Evolutionary conservation across 2,329 filamentous ascomycete genomes (phyloP).

Genomic region (Metarhizium rileyi): DNA sequence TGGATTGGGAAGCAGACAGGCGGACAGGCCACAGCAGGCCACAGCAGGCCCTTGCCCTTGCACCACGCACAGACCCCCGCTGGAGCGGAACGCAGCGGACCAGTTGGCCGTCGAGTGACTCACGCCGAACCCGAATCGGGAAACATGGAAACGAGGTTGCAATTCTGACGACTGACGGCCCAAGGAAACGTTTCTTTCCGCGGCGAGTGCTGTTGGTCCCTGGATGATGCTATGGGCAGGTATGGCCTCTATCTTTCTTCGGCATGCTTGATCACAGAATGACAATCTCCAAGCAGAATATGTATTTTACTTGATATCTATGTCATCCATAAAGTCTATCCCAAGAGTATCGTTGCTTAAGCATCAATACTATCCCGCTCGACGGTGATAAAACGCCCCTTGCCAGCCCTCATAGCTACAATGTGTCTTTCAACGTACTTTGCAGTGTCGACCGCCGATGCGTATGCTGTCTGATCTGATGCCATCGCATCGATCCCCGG

Average conservation of each 20-base stretch:
- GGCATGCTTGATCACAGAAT: background rate
- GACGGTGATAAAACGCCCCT: slow-evolving; percentile 39
- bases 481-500: slow-evolving; percentile 23
- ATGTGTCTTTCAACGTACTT: slow-evolving; percentile 38
- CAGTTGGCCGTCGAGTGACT: slow-evolving; percentile 6
- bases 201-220: slow-evolving; percentile 40
- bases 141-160: background rate
- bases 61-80: too few relatives aligned
- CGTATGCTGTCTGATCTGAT: slow-evolving; percentile 23
- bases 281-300: background rate
- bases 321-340: background rate
- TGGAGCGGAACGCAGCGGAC: too few relatives aligned
- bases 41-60: too few relatives aligned
- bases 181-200: slow-evolving; percentile 40
- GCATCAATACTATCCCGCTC: slow-evolving; percentile 26
- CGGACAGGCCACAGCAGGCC: too few relatives aligned
- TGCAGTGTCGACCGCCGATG: slow-evolving; percentile 28
- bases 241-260: slow-evolving; percentile 15
- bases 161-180: too few relatives aligned
- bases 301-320: too few relatives aligned
- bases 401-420: slow-evolving; percentile 33
- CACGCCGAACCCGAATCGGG: slow-evolving; percentile 9
- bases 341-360: slow-evolving; percentile 4
- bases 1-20: too few relatives aligned
- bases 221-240: slow-evolving; percentile 31